Evolutionary conservation across 345 rosid genomes (phyloP), one percentile per base, ranked within the genome.

Genomic region (Brassica incana): DNA sequence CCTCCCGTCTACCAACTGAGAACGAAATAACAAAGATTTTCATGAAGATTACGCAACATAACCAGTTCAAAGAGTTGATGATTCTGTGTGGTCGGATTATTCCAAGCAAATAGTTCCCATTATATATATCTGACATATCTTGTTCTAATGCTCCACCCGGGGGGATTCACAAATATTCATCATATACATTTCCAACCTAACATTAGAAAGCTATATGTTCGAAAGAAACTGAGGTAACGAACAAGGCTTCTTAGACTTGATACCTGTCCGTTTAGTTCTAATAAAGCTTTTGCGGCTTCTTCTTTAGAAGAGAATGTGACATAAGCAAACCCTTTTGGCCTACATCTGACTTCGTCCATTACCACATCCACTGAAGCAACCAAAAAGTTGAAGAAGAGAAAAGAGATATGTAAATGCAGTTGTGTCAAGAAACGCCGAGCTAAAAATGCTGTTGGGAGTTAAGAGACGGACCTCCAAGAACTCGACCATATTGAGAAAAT

Each of bases 1-100:
- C 36, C 91, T 87, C 35, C 96, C 93, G 18, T 89, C 87, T 32
- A 89, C 81, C 78, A 86, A 27, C 96, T 91, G 88, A 82, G 76
- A 83, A 79, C 27, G 65, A 69, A 27, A 74, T 18, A 52, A 43
- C 5, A 29, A 45, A 62, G 15, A 10, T 9, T 43, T 64, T 40
- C 16, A 60, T 56, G 5, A 67, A 48, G 15, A 50, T 15, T 23
- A 67, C 3, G 1, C 32, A 54, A 64, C 33, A 74, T 48, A 68
- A 69, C 50, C 36, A 2, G 52, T 30, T 32, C n/a, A 40, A 27
- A 58, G 59, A 78, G 48, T 23, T 43, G 18, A 35, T 27, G 66
- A 56, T 38, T 74, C 64, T 16, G 65, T n/a, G 10, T 69, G 16
- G 5, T 45, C 12, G 73, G 35, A 50, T 73, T 2, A 48, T 25